A percentile compares a stretch with the other conserved stretches of the same genome.
Conservation (phyloP, 1,139 yeast species). For the Geotrichum carabidarum region DNA sequence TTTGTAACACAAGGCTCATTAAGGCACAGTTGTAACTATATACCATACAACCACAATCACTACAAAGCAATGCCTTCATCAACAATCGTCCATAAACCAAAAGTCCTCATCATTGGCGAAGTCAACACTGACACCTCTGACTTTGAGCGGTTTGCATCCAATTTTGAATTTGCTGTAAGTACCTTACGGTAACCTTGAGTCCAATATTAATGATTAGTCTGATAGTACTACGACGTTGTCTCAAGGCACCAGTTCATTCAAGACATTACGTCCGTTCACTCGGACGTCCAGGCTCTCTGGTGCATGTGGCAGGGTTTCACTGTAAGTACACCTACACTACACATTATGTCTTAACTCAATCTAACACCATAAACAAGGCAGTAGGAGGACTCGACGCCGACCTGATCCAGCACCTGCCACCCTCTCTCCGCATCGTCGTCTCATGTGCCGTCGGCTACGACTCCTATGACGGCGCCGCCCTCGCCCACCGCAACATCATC, state of each 20-base stretch:
- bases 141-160: slow-evolving; percentile 8
- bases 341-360: background rate
- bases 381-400: slow-evolving; percentile 34
- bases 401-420: slow-evolving; percentile 50
- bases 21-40: no score
- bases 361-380: slow-evolving; percentile 8
- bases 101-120: slow-evolving; percentile 22
- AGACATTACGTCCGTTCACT: slow-evolving; percentile 22
- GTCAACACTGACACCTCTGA: slow-evolving; percentile 13
- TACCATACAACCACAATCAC: no score
- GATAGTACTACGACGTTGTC: slow-evolving; percentile 17
- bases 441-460: slow-evolving; percentile 72
- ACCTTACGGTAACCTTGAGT: background rate
- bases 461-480: slow-evolving; percentile 46
- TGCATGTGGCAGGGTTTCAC: slow-evolving; percentile 26
- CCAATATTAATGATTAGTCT: background rate
- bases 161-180: slow-evolving; percentile 9
- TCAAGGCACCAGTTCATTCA: slow-evolving; percentile 22
- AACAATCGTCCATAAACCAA: slow-evolving; percentile 12
- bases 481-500: slow-evolving; percentile 45
- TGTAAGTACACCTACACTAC: slow-evolving; percentile 14
- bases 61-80: slow-evolving; percentile 12
- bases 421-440: slow-evolving; percentile 50
- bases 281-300: slow-evolving; percentile 25
- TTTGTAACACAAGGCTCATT: no score